Percentiles rank a stretch among this genome's conserved stretches.
These are phyloP conservation scores for Inga laurina DNA, from an alignment of 306 rosid species.

Conservation along the genomic window DNA sequence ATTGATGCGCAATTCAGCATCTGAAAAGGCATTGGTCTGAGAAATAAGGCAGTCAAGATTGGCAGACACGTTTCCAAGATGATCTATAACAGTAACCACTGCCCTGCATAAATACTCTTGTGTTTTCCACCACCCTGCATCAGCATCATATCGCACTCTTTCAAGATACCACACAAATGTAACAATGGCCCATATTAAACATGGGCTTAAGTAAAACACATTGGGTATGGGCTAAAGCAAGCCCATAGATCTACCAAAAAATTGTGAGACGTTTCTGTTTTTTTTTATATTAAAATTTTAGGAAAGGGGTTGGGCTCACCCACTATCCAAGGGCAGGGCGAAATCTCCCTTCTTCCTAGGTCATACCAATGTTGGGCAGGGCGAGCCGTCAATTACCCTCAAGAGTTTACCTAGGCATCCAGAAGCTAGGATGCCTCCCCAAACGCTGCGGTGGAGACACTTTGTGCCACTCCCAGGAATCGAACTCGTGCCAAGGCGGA, in stretches of 20 bases:
- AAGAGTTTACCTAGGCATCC: too few species aligned
- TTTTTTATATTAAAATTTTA: too few species aligned
- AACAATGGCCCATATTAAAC: neutral
- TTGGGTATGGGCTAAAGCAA: neutral
- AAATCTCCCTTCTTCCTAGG: too few species aligned
- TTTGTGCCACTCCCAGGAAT: too few species aligned
- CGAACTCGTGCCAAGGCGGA: too few species aligned
- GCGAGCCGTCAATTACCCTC: too few species aligned
- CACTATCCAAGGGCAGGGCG: too few species aligned
- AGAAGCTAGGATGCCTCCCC: too few species aligned
- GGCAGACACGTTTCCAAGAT: constrained; percentile 81
- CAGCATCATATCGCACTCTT: neutral
- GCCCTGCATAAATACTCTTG: constrained; percentile 80
- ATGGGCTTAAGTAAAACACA: neutral
- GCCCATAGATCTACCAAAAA: neutral
- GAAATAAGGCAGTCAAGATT: constrained; percentile 63
- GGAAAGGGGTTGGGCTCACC: too few species aligned
- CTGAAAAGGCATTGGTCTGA: constrained; percentile 55
- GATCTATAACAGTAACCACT: constrained; percentile 81
- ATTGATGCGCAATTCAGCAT: constrained; percentile 60
- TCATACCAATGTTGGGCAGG: too few species aligned
- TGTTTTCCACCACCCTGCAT: constrained; percentile 74
- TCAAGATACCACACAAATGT: neutral
- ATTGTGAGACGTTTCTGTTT: neutral
- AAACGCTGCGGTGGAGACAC: too few species aligned